These are phyloP conservation scores for Glomus cerebriforme DNA, from an alignment of 192 early-diverging fungal genomes.

Conservation along the genomic window DNA sequence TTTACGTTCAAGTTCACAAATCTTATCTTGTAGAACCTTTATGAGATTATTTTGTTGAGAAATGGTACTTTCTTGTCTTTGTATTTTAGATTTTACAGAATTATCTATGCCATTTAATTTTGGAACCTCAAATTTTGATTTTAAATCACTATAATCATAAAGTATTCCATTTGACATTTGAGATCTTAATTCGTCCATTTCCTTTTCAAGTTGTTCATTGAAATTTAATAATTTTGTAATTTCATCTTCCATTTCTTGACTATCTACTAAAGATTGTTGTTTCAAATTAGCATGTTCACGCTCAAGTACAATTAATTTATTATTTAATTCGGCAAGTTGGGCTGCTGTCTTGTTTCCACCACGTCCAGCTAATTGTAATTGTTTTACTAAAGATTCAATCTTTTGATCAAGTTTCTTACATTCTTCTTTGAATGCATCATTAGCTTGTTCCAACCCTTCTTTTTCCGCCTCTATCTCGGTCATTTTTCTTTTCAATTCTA, in stretches of 20 bases:
- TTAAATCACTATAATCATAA: background rate
- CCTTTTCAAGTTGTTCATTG: slow-evolving; percentile 19
- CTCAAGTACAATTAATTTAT: background rate
- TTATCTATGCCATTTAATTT: background rate
- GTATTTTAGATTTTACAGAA: background rate
- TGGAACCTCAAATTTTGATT: background rate
- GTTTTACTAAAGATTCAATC: slow-evolving; percentile 16
- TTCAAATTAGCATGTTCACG: background rate
- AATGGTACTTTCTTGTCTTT: slow-evolving; percentile 1
- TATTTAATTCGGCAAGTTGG: slow-evolving; percentile 4
- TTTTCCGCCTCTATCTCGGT: slow-evolving; percentile 15
- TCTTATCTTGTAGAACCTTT: slow-evolving; percentile 21
- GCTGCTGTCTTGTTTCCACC: slow-evolving; percentile 4
- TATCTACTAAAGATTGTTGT: background rate
- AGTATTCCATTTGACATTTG: background rate
- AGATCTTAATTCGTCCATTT: background rate
- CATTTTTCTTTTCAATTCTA: background rate
- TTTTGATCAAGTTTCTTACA: slow-evolving; percentile 23
- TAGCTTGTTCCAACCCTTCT: slow-evolving; percentile 23
- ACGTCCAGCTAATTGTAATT: background rate
- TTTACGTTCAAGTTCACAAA: slow-evolving; percentile 16
- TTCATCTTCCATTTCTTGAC: slow-evolving; percentile 17
- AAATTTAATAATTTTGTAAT: slow-evolving; percentile 9
- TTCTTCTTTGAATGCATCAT: slow-evolving; percentile 10
- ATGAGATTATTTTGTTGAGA: slow-evolving; percentile 8